Evolutionary conservation across 352 stramenopile genomes (phyloP).

Genomic region (Phytophthora pluvialis): DNA sequence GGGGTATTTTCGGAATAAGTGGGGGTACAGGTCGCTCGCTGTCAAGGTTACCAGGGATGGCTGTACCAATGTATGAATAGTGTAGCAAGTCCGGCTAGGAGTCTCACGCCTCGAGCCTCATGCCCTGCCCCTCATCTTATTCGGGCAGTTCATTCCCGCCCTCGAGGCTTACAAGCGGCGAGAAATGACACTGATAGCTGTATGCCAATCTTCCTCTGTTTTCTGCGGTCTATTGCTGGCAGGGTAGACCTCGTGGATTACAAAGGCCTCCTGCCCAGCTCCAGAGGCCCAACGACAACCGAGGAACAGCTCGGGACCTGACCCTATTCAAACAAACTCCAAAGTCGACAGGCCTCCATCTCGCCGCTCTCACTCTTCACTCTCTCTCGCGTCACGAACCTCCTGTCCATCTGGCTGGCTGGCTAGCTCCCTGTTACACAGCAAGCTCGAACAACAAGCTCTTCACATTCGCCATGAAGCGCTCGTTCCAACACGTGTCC

Average conservation of each 20-base stretch:
- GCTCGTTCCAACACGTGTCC: conserved; percentile 50
- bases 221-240: conserved; percentile 44
- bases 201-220: conserved; percentile 35
- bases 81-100: neutral
- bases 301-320: conserved; percentile 38
- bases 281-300: conserved; percentile 21
- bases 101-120: conserved; percentile 8
- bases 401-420: conserved; percentile 43
- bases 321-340: conserved; percentile 31
- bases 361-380: conserved; percentile 40
- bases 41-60: conserved; percentile 5
- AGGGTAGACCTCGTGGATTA: conserved; percentile 3
- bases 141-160: neutral
- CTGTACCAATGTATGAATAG: conserved; percentile 27
- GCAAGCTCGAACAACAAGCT: conserved; percentile 23
- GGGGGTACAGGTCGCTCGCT: conserved; percentile 3
- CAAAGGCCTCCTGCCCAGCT: conserved; percentile 14
- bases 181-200: conserved; percentile 19
- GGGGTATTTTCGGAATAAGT: conserved; percentile 1
- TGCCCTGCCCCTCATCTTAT: conserved; percentile 32
- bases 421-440: conserved; percentile 19
- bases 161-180: conserved; percentile 7
- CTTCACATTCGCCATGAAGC: conserved; percentile 51
- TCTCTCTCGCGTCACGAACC: conserved; percentile 40
- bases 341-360: conserved; percentile 42